Evolutionary conservation across 2,329 filamentous ascomycete species (phyloP).

Genomic region (Ophiostoma australiae): DNA sequence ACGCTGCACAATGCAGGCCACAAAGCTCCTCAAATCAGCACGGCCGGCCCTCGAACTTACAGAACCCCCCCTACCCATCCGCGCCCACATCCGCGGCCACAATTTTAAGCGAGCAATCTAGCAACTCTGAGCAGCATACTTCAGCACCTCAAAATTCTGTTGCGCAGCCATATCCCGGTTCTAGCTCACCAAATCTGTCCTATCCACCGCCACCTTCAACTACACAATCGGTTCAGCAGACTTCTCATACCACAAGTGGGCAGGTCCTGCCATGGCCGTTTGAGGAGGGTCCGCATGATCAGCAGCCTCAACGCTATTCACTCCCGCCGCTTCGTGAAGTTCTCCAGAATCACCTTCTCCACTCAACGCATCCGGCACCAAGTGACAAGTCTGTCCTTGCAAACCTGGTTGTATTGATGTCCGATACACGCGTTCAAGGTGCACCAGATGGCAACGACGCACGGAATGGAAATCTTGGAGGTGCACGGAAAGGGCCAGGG

Average conservation of each 20-base stretch:
- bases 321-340: conserved; percentile 29
- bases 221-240: background rate
- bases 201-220: background rate
- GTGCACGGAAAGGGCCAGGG: background rate
- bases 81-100: background rate
- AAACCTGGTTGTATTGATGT: conserved; percentile 30
- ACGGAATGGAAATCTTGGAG: background rate
- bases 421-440: conserved; percentile 27
- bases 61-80: background rate
- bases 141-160: background rate
- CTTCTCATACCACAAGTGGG: background rate
- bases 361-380: conserved; percentile 12
- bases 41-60: background rate
- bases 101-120: background rate
- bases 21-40: background rate
- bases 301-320: conserved; percentile 16
- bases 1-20: background rate
- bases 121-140: background rate
- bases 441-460: background rate
- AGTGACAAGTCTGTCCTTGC: conserved; percentile 23
- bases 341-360: conserved; percentile 24
- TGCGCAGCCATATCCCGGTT: background rate
- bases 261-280: conserved; percentile 25
- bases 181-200: background rate
- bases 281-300: conserved; percentile 21